These are phyloP conservation scores for Gastrolobium bilobum DNA, from an alignment of 306 rosid species.

Conservation along the genomic window DNA sequence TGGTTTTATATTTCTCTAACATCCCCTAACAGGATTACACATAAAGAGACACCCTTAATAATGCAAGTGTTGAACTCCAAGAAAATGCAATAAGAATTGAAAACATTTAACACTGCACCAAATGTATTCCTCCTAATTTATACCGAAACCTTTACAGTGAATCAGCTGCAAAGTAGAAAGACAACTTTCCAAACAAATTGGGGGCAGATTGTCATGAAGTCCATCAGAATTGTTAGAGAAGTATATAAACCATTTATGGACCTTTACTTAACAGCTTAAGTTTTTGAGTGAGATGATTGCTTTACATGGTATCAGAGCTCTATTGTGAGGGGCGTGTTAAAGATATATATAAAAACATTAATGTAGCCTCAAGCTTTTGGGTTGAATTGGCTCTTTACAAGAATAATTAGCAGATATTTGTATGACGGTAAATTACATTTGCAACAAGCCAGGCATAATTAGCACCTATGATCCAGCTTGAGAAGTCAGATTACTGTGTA, in stretches of 20 bases:
- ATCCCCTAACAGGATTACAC: conserved; percentile 14
- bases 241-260: too few relatives aligned
- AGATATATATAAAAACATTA: too few relatives aligned
- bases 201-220: conserved; percentile 2
- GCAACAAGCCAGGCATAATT: not conserved
- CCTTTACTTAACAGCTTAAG: too few relatives aligned
- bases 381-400: too few relatives aligned
- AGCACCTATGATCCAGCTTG: conserved; percentile 9
- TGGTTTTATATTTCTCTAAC: too few relatives aligned
- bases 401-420: not conserved
- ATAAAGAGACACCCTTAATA: conserved; percentile 8
- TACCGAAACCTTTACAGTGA: not conserved
- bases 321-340: too few relatives aligned
- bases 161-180: conserved; percentile 28
- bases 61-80: not conserved
- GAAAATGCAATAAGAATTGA: conserved; percentile 30
- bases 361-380: too few relatives aligned
- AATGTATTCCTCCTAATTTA: conserved; percentile 10
- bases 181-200: not conserved
- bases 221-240: not conserved
- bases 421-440: conserved; percentile 7
- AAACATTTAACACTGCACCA: conserved; percentile 7
- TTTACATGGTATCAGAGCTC: too few relatives aligned
- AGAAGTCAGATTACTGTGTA: not conserved
- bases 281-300: too few relatives aligned